Percentiles rank a stretch among this genome's conserved stretches.
Evolutionary conservation across 495 filamentous ascomycete species (phyloP).

Genomic region (Penicillium ucsense): DNA sequence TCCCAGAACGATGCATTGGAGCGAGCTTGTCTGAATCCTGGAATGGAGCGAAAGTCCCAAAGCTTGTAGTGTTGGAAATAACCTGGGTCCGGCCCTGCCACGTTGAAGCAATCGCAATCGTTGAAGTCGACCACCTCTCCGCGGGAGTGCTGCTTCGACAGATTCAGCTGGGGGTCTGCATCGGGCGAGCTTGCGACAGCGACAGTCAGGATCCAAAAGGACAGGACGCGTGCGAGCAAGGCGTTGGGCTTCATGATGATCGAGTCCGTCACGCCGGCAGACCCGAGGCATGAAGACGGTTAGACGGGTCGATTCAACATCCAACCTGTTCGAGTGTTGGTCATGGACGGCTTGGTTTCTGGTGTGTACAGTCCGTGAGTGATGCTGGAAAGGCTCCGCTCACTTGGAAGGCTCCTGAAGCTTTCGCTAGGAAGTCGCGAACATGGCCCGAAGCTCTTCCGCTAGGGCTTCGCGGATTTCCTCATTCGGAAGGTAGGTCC

Average conservation of each 20-base stretch:
- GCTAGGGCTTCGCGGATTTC: slow-evolving; percentile 10
- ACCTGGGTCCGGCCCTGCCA: slow-evolving; percentile 28
- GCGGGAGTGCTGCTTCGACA: neutral
- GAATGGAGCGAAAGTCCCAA: slow-evolving; percentile 52
- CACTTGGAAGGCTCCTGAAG: neutral
- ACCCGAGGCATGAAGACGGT: neutral
- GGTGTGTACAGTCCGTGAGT: no score
- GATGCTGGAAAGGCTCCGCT: no score
- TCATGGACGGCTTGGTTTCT: no score
- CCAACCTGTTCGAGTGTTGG: no score
- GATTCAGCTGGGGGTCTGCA: neutral
- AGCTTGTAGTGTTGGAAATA: slow-evolving; percentile 58
- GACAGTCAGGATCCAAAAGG: neutral
- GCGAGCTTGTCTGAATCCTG: slow-evolving; percentile 10
- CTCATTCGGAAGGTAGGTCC: slow-evolving; percentile 1
- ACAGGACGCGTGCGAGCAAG: neutral
- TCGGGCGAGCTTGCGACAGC: neutral
- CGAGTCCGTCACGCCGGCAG: neutral
- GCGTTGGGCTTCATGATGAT: slow-evolving; percentile 9
- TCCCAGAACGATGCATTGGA: slow-evolving; percentile 15
- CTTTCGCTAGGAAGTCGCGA: slow-evolving; percentile 4
- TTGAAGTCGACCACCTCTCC: slow-evolving; percentile 1
- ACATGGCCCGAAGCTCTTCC: neutral
- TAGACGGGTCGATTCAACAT: no score
- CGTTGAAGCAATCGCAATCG: slow-evolving; percentile 31